phyloP scores from a whole-genome alignment of 192 early-diverging fungal genomes.

The Hyaloraphidium curvatum region DNA sequence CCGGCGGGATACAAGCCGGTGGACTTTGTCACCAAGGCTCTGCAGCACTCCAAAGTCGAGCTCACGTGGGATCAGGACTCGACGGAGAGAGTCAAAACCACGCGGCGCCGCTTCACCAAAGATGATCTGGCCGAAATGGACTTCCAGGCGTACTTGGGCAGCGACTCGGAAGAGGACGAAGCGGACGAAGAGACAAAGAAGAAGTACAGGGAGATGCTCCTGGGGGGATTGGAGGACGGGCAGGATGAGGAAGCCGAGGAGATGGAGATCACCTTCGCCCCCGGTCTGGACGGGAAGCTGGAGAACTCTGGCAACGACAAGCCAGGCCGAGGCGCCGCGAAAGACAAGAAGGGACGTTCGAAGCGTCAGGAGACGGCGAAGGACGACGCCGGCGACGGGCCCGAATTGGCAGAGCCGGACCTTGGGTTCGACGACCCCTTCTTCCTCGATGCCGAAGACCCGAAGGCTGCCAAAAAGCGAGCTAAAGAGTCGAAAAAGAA shows the following conservation, averaged over 20 bases:
- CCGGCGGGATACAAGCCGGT: conserved; percentile 48
- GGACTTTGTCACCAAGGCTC: conserved; percentile 56
- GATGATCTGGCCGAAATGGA: conserved; percentile 81
- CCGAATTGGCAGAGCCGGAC: neutral
- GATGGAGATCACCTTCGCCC: conserved; percentile 91
- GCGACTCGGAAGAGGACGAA: conserved; percentile 42
- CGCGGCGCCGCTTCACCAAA: conserved; percentile 63
- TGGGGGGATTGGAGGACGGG: conserved; percentile 8
- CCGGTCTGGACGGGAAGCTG: conserved; percentile 61
- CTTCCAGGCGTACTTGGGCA: conserved; percentile 73
- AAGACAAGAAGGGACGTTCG: too few species aligned
- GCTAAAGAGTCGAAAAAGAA: conserved; percentile 5
- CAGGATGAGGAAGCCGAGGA: conserved; percentile 24
- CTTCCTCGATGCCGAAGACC: conserved; percentile 19
- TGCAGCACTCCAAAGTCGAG: conserved; percentile 84
- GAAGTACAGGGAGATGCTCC: conserved; percentile 21
- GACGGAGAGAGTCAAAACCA: conserved; percentile 56
- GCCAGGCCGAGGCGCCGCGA: too few species aligned
- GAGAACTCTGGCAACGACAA: too few species aligned
- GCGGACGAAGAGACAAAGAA: conserved; percentile 36
- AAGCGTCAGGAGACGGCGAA: conserved; percentile 32
- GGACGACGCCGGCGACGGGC: conserved; percentile 5
- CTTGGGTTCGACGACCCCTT: conserved; percentile 17
- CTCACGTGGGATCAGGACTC: conserved; percentile 94
- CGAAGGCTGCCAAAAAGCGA: conserved; percentile 30